A percentile compares a stretch with the other conserved stretches of the same genome.
These are phyloP conservation scores for Fusarium robinianum DNA, from an alignment of 2,329 filamentous ascomycete species.

Conservation along the genomic window DNA sequence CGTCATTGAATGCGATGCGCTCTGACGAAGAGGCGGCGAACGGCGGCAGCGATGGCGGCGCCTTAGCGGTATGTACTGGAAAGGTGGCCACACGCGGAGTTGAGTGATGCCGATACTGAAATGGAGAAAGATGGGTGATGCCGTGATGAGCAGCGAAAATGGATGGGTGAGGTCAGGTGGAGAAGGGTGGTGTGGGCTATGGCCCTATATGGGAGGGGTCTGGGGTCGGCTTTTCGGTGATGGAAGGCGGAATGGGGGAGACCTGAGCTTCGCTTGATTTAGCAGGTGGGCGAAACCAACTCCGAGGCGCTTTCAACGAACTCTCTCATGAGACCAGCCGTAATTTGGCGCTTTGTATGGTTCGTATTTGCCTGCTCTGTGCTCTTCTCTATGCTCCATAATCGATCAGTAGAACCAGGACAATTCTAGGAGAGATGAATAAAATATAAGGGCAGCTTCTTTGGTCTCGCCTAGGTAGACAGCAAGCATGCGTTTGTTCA, in stretches of 20 bases:
- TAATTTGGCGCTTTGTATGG: background rate
- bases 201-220: constrained; percentile 25
- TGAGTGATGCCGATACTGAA: constrained; percentile 4
- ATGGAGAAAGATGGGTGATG: background rate
- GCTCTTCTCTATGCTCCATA: too few species aligned
- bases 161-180: constrained; percentile 31
- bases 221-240: constrained; percentile 11
- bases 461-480: too few species aligned
- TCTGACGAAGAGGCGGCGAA: background rate
- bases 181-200: constrained; percentile 29
- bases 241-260: constrained; percentile 12
- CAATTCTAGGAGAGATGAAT: too few species aligned
- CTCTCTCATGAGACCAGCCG: too few species aligned
- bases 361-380: too few species aligned
- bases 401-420: too few species aligned
- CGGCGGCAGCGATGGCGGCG: constrained; percentile 3
- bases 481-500: too few species aligned
- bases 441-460: too few species aligned
- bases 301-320: too few species aligned
- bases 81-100: constrained; percentile 4
- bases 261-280: too few species aligned
- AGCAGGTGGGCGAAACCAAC: too few species aligned
- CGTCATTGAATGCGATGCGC: too few species aligned
- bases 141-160: constrained; percentile 13
- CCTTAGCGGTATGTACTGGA: constrained; percentile 4